phyloP scores from a whole-genome alignment of 2,329 filamentous ascomycete genomes.

The Fusarium sp. region DNA sequence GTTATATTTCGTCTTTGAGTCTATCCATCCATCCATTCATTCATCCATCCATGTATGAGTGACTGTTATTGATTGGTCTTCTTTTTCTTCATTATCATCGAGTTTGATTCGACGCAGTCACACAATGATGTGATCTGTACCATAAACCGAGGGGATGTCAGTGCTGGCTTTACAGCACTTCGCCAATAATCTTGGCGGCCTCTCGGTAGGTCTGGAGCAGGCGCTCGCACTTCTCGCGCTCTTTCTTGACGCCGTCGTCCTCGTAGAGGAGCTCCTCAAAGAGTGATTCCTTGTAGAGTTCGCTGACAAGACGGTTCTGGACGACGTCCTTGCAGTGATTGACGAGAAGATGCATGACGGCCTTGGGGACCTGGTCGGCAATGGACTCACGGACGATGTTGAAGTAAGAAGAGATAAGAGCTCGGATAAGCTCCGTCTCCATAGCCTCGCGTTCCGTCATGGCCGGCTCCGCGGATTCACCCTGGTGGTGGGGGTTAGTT shows the following conservation, averaged over 20 bases:
- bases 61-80: conserved; percentile 26
- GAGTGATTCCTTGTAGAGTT: conserved; percentile 90
- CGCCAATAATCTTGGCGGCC: conserved; percentile 97
- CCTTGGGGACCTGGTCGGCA: conserved; percentile 97
- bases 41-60: conserved; percentile 10
- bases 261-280: conserved; percentile 97
- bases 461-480: conserved; percentile 78
- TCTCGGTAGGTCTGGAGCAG: conserved; percentile 95
- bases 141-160: conserved; percentile 16
- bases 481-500: conserved; percentile 55
- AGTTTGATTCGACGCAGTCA: conserved; percentile 31
- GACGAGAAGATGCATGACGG: conserved; percentile 97
- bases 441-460: conserved; percentile 96
- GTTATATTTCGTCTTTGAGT: conserved; percentile 34
- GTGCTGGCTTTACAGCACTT: conserved; percentile 76
- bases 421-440: conserved; percentile 96
- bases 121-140: conserved; percentile 10
- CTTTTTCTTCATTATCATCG: conserved; percentile 40
- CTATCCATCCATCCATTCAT: conserved; percentile 33
- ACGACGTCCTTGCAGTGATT: conserved; percentile 99
- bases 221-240: conserved; percentile 98
- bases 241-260: conserved; percentile 96
- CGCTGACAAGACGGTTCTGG: conserved; percentile 94
- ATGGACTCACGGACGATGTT: conserved; percentile 99
- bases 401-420: conserved; percentile 98